Evolutionary conservation across 345 rosid genomes (phyloP).

Genomic region (Aegle marmelos): DNA sequence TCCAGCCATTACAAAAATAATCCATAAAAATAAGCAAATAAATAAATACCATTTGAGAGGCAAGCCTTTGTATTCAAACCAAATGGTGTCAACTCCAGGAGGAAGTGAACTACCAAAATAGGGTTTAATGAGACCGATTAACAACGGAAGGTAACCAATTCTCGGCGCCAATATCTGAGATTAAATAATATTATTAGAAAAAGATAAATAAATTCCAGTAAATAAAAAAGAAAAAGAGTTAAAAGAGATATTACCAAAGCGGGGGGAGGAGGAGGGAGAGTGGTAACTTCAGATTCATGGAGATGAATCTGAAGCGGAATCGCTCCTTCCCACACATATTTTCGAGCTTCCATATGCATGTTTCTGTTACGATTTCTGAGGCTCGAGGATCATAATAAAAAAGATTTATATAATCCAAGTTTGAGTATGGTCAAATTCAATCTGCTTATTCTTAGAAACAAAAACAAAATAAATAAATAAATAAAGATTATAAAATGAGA

Average conservation of each 20-base stretch:
- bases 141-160: conserved; percentile 79
- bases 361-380: neutral
- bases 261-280: conserved; percentile 84
- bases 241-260: conserved; percentile 34
- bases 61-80: conserved; percentile 90
- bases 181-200: neutral
- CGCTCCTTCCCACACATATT: conserved; percentile 85
- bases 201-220: neutral
- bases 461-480: too few species aligned
- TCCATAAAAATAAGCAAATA: neutral
- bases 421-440: neutral
- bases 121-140: conserved; percentile 65
- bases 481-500: too few species aligned
- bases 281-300: conserved; percentile 82
- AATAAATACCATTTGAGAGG: conserved; percentile 76
- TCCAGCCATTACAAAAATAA: neutral
- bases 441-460: too few species aligned
- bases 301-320: conserved; percentile 87
- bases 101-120: conserved; percentile 79
- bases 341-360: conserved; percentile 54
- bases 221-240: neutral
- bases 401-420: neutral
- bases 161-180: conserved; percentile 69
- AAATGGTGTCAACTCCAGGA: conserved; percentile 77
- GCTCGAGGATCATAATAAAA: neutral